Evolutionary conservation across 2,329 filamentous ascomycete species (phyloP).

Genomic region (Cladosporium sp.): DNA sequence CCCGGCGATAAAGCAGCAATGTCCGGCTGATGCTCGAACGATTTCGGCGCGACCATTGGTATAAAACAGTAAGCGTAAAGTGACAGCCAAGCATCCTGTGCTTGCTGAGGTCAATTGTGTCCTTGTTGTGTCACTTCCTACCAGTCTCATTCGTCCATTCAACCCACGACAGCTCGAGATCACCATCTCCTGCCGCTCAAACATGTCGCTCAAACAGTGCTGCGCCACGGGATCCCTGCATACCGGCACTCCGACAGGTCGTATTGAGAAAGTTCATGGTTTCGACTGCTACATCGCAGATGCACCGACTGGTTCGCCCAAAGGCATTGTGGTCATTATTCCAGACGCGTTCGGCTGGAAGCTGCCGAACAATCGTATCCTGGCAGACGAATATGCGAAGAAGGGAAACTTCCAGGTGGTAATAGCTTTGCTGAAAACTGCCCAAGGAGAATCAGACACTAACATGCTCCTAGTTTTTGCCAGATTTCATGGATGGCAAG

Average conservation of each 20-base stretch:
- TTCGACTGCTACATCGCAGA: slow-evolving; percentile 35
- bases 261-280: slow-evolving; percentile 31
- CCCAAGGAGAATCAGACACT: neutral
- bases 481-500: slow-evolving; percentile 35
- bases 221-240: slow-evolving; percentile 36
- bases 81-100: too few relatives aligned
- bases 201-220: slow-evolving; percentile 28
- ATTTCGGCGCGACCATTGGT: neutral
- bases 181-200: neutral
- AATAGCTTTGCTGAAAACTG: neutral
- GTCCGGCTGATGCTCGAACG: neutral
- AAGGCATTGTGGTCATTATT: slow-evolving; percentile 35
- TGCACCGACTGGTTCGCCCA: slow-evolving; percentile 26
- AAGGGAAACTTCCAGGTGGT: slow-evolving; percentile 24
- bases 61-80: too few relatives aligned
- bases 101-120: too few relatives aligned
- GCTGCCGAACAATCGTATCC: slow-evolving; percentile 33
- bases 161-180: neutral
- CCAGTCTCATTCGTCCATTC: too few relatives aligned
- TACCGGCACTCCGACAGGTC: slow-evolving; percentile 32
- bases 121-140: too few relatives aligned
- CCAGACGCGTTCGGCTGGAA: slow-evolving; percentile 36
- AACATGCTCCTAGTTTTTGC: slow-evolving; percentile 24
- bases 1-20: neutral
- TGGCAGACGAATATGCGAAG: slow-evolving; percentile 34